Base-by-base conservation (phyloP, 208 protist genomes). In the Acanthamoeba triangularis region DNA sequence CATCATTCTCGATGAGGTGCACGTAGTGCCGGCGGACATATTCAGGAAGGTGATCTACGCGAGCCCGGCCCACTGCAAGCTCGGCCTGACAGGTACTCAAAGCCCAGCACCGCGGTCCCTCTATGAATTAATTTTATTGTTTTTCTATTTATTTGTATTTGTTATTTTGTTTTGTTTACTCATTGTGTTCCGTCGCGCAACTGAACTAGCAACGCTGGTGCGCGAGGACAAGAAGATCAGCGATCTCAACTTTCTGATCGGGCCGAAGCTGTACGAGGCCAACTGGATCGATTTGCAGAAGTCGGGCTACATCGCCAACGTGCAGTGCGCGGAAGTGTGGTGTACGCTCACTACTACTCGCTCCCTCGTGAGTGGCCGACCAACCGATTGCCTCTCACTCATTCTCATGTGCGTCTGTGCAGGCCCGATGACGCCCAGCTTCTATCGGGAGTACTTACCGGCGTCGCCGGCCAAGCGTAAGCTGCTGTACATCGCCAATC, bases 181-280 rank as follows among this genome's bases (percentile, higher is more conserved):
- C n/a, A n/a, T n/a, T n/a, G n/a, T n/a, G n/a, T n/a, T n/a, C n/a
- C n/a, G n/a, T n/a, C n/a, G n/a, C n/a, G n/a, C n/a, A n/a, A n/a
- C n/a, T n/a, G n/a, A n/a, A n/a, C 18, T 16, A 76, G 98, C 98
- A 0, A 99, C 98, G 47, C 96, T 98, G 0, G 88, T 99, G 13
- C 93, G 99, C 56, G 99, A 99, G 98, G 99, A 99, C 97, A 98
- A 99, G 63, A 98, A 98, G 82, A 99, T 99, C 91, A 96, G 98
- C 28, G 99, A 99, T 96, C 96, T 99, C 7, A 99, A 99, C 91
- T 99, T 99, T 96, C 97, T 99, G 11, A 99, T 99, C 72, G 99
- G 99, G 3, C 99, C 99, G 23, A 99, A 99, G 96, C 97, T 99
- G 56, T 99, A 99, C 97, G 99, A 99, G 78, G 99, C 99, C 0